Percentiles rank a stretch among this genome's conserved stretches.
Conservation (phyloP, 768 basidiomycete genomes). For the Lactarius indigo region DNA sequence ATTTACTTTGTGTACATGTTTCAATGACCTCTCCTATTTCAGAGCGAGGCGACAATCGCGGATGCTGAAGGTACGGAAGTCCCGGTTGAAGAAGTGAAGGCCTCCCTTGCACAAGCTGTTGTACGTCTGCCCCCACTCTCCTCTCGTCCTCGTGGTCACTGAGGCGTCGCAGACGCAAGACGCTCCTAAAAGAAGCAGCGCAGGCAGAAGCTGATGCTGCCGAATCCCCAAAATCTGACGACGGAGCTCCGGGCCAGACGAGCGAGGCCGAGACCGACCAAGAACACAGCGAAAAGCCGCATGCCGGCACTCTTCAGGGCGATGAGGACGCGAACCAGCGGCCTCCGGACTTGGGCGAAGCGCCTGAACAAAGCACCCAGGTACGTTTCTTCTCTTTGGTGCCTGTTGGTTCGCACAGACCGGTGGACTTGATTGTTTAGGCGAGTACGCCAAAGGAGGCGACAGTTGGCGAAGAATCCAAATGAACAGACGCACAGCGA, state of each 20-base stretch:
- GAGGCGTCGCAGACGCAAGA: constrained; percentile 25
- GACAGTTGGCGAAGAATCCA: neutral
- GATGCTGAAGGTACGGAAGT: constrained; percentile 31
- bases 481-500: constrained; percentile 5
- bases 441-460: constrained; percentile 11
- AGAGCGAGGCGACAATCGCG: constrained; percentile 22
- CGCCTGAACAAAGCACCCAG: constrained; percentile 22
- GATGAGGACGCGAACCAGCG: constrained; percentile 14
- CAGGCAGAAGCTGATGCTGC: constrained; percentile 25
- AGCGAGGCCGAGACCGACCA: constrained; percentile 26
- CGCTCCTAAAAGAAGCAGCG: constrained; percentile 30
- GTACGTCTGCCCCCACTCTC: constrained; percentile 12
- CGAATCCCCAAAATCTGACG: constrained; percentile 17
- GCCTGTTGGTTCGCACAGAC: neutral
- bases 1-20: neutral
- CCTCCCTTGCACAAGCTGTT: constrained; percentile 28
- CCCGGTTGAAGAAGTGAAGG: constrained; percentile 29
- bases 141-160: neutral
- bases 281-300: constrained; percentile 29
- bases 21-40: neutral
- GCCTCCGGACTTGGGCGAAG: constrained; percentile 26
- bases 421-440: neutral
- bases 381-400: constrained; percentile 1
- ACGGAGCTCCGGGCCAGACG: constrained; percentile 27
- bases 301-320: constrained; percentile 24